Base-by-base conservation (phyloP, 2,329 filamentous ascomycete genomes). In the Pestalotiopsis sp. region DNA sequence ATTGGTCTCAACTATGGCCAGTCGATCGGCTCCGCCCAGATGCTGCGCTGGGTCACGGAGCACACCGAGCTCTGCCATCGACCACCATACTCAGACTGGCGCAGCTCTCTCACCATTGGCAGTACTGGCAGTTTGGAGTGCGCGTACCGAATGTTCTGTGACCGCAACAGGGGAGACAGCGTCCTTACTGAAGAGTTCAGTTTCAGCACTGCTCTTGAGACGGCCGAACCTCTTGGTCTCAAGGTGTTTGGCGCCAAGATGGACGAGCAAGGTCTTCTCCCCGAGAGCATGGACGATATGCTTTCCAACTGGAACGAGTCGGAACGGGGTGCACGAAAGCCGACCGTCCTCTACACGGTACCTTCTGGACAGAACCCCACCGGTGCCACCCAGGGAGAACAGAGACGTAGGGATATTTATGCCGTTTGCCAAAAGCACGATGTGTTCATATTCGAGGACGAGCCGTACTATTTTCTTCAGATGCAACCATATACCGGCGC, bases 1-100 rank as follows among this genome's bases (percentile, higher is more conserved):
- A 93, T 97, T 71, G 92, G 92, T 1, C 90, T 98, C 78, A 98
- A 99, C 82, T 99, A 99, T 79, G 93, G 93, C 41, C 94, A 97
- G 82, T 91, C 94, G 9, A 90, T 90, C 20, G 96, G 96, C 20
- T 90, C 93, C 12, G 92, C 94, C 3, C 96, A 97, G 82, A 85
- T 99, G 79, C 84, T 98, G 71, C 91, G 96, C 70, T 98, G 93
- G 83, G 86, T 98, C 65, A 97, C 95, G 0, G 96, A 99, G 83
- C 96, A 98, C 81, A 97, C 95, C 0, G 95, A 99, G 82, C 89
- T 98, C 68, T 90, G 97, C 17, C 93, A 94, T 80, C 86, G 89
- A 70, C 95, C 95, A 17, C 93, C 93, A 0, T 98, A 98, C 78
- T 87, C 91, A 20, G 95, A 99, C 82, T 99, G 96, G 96, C 86